Evolutionary conservation across 2,329 filamentous ascomycete species (phyloP).

Genomic region (Talaromyces pinophilus): DNA sequence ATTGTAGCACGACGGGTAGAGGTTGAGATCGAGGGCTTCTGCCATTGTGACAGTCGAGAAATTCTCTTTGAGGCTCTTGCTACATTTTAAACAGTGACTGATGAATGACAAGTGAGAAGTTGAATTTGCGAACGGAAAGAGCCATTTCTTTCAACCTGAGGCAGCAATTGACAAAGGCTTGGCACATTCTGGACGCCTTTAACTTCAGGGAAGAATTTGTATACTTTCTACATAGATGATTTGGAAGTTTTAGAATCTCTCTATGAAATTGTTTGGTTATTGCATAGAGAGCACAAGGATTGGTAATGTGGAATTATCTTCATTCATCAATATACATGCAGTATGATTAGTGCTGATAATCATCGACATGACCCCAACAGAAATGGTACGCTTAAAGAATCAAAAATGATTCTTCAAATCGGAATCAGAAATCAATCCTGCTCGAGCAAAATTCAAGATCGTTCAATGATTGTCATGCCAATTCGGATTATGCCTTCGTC

Average conservation of each 20-base stretch:
- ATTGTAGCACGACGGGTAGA: conserved; percentile 55
- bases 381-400: not conserved
- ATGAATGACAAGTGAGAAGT: not conserved
- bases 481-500: not conserved
- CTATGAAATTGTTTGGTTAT: not conserved
- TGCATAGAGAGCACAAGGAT: not conserved
- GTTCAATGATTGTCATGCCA: not conserved
- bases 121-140: not conserved
- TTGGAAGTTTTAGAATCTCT: not conserved
- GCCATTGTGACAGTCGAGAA: conserved; percentile 11
- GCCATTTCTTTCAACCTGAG: not conserved
- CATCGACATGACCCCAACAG: not conserved
- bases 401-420: not conserved
- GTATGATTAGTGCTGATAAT: not conserved
- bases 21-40: conserved; percentile 37
- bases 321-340: conserved; percentile 9
- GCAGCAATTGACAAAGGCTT: conserved; percentile 14
- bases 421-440: not conserved
- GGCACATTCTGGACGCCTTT: conserved; percentile 8
- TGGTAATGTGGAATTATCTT: not conserved
- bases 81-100: conserved; percentile 1
- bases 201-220: not conserved
- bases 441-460: not conserved
- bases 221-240: not conserved
- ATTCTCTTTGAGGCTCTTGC: not conserved